Conservation (phyloP, 169 alveolate species). For the Ophryocystis elektroscirrha region DNA sequence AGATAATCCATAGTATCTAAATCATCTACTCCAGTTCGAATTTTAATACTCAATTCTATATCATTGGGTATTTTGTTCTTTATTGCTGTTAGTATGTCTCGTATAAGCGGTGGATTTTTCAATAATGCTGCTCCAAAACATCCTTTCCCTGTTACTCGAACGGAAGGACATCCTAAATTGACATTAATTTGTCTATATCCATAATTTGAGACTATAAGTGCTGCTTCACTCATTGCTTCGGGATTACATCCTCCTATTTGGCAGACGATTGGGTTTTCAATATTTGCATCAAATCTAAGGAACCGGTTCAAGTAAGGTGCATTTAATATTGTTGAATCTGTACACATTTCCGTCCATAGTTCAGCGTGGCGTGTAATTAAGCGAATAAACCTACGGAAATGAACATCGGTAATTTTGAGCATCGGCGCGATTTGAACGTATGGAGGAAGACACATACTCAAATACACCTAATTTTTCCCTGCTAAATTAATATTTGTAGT, state of each 20-base stretch:
- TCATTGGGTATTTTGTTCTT: conserved; percentile 3
- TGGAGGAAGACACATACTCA: no score
- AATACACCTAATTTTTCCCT: no score
- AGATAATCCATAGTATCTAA: conserved; percentile 48
- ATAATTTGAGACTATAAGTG: conserved; percentile 43
- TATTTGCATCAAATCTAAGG: conserved; percentile 27
- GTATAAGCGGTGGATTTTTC: conserved; percentile 64
- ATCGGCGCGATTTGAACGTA: conserved; percentile 18
- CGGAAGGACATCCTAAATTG: conserved; percentile 76
- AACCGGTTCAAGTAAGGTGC: not conserved
- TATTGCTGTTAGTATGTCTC: conserved; percentile 37
- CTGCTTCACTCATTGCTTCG: conserved; percentile 56
- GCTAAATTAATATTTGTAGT: no score
- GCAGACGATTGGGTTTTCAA: conserved; percentile 59
- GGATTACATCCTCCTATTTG: conserved; percentile 82
- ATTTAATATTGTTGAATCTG: conserved; percentile 1
- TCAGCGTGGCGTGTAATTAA: conserved; percentile 4
- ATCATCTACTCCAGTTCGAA: conserved; percentile 79
- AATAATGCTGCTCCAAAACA: conserved; percentile 87
- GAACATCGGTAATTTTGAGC: conserved; percentile 4
- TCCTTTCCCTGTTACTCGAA: conserved; percentile 56
- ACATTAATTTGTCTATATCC: conserved; percentile 76
- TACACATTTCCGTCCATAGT: conserved; percentile 16
- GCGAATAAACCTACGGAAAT: conserved; percentile 11
- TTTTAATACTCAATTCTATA: conserved; percentile 55